phyloP scores from a whole-genome alignment of 495 filamentous ascomycete species.

The Oidiodendron maius region DNA sequence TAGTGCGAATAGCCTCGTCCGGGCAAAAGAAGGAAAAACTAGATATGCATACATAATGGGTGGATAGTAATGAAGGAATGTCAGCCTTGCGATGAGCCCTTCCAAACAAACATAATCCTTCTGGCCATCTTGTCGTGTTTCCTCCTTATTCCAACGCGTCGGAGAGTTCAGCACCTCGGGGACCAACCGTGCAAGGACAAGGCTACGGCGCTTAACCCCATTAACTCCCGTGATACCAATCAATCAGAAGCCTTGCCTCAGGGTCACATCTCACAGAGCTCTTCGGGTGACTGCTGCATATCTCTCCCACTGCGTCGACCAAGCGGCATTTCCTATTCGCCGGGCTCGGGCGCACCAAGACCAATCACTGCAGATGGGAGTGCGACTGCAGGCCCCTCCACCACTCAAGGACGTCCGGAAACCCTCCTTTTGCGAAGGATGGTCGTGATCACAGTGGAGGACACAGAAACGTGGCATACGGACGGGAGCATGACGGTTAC shows the following conservation, averaged over 20 bases:
- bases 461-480: constrained; percentile 6
- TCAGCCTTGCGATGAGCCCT: background rate
- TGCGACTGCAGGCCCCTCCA: background rate
- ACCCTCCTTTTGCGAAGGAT: too few relatives aligned
- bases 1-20: background rate
- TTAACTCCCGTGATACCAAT: background rate
- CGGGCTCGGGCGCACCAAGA: background rate
- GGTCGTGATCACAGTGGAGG: too few relatives aligned
- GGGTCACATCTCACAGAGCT: constrained; percentile 3
- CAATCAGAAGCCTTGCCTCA: background rate
- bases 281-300: too few relatives aligned
- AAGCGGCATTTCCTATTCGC: background rate
- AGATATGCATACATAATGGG: background rate
- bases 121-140: background rate
- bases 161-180: too few relatives aligned
- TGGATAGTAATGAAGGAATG: background rate
- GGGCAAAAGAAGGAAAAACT: background rate
- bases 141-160: background rate
- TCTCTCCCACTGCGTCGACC: too few relatives aligned
- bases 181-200: background rate
- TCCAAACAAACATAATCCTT: background rate
- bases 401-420: background rate
- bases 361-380: background rate
- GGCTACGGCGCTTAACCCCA: background rate
- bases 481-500: background rate